Evolutionary conservation across 108 stramenopile genomes (phyloP).

Genomic region (Skeletonema menzelii): DNA sequence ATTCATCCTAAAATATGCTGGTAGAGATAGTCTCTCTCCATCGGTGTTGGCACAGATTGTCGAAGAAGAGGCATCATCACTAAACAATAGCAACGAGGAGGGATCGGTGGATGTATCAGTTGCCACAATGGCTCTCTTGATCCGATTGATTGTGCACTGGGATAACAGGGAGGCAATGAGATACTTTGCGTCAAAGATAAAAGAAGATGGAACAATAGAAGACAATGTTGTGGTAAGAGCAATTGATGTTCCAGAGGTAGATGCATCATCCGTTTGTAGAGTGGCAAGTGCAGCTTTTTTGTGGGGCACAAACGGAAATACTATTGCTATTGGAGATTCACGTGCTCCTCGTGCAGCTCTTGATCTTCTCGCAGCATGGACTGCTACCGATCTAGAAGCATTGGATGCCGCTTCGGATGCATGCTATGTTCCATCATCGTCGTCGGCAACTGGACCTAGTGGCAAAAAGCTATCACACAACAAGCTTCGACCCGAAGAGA

Average conservation of each 20-base stretch:
- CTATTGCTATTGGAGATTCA: slow-evolving; percentile 5
- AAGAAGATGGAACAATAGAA: slow-evolving; percentile 45
- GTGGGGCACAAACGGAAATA: slow-evolving; percentile 2
- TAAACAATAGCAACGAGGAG: slow-evolving; percentile 7
- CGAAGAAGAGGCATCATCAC: slow-evolving; percentile 49
- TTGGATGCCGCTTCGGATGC: slow-evolving; percentile 59
- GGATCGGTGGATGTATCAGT: slow-evolving; percentile 50
- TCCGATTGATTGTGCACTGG: slow-evolving; percentile 70
- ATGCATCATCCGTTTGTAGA: slow-evolving; percentile 40
- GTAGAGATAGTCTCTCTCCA: slow-evolving; percentile 22
- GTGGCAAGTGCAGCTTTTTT: slow-evolving; percentile 48
- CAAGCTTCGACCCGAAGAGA: slow-evolving; percentile 43
- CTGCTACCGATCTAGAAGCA: slow-evolving; percentile 63
- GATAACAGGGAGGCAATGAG: slow-evolving; percentile 54
- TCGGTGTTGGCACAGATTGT: slow-evolving; percentile 28
- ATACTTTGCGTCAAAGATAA: slow-evolving; percentile 29
- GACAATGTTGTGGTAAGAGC: neutral
- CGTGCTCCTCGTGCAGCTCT: slow-evolving; percentile 62
- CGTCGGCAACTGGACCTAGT: neutral
- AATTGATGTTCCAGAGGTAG: slow-evolving; percentile 35
- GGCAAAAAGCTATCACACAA: slow-evolving; percentile 18
- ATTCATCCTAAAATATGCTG: slow-evolving; percentile 35
- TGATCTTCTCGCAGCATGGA: slow-evolving; percentile 79
- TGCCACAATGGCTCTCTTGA: slow-evolving; percentile 60
- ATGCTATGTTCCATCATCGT: slow-evolving; percentile 31